Conservation (phyloP, 345 rosid species). For the Populus alba region DNA sequence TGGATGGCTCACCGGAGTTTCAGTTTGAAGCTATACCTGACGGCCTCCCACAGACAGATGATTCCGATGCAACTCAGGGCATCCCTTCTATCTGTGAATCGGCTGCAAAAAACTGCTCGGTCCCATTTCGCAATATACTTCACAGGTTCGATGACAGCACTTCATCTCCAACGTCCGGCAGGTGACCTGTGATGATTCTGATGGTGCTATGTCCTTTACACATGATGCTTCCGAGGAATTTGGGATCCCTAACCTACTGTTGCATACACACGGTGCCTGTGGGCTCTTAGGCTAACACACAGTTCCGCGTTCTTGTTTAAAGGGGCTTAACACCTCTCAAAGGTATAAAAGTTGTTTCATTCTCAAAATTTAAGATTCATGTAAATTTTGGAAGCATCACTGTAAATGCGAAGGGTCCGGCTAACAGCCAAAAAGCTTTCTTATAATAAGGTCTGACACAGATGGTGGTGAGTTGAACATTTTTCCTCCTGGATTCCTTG, state of each 20-base stretch:
- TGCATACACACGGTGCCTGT: not conserved
- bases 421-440: not conserved
- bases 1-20: not conserved
- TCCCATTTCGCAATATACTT: not conserved
- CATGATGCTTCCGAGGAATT: not conserved
- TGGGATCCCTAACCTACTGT: not conserved
- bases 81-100: not conserved
- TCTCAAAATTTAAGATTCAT: not conserved
- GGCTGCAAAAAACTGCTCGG: not conserved
- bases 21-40: not conserved
- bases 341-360: not conserved
- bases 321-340: not conserved
- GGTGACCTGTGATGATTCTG: not conserved
- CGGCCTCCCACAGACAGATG: not conserved
- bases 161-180: not conserved
- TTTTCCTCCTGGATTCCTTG: not conserved
- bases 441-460: not conserved
- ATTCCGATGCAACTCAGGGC: not conserved
- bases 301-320: not conserved
- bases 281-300: not conserved
- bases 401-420: not conserved
- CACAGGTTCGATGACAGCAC: not conserved
- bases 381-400: slow-evolving; percentile 14
- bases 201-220: not conserved
- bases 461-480: no score